Percentiles rank a stretch among this genome's conserved stretches.
phyloP scores from a whole-genome alignment of 805 yeast species.

The Starmerella apis region DNA sequence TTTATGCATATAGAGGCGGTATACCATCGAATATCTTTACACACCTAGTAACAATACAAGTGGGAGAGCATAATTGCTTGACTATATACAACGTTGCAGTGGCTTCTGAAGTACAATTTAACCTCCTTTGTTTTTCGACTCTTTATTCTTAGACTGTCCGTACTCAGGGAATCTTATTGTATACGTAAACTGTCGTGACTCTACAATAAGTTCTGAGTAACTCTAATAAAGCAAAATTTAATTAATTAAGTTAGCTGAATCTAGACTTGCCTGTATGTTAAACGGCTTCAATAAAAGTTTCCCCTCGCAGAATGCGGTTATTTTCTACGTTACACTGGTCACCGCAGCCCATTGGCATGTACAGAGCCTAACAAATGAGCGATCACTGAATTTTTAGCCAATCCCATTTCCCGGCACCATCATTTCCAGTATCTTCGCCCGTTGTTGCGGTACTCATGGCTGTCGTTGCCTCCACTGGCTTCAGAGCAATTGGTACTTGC shows the following conservation, averaged over 20 bases:
- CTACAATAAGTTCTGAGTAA: too few relatives aligned
- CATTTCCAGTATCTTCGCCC: background rate
- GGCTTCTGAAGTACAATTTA: too few relatives aligned
- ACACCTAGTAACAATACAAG: too few relatives aligned
- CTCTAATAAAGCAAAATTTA: background rate
- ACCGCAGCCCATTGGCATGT: background rate
- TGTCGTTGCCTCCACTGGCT: slow-evolving; percentile 26
- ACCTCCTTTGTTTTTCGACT: too few relatives aligned
- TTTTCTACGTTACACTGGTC: background rate
- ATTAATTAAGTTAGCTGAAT: background rate
- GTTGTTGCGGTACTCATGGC: slow-evolving; percentile 17
- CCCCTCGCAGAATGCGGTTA: background rate
- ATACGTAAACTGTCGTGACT: too few relatives aligned
- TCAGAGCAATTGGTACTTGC: slow-evolving; percentile 25
- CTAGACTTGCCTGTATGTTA: background rate
- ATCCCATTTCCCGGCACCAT: slow-evolving; percentile 24
- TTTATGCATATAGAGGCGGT: too few relatives aligned
- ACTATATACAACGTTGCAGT: too few relatives aligned
- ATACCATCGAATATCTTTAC: too few relatives aligned
- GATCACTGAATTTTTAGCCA: slow-evolving; percentile 24
- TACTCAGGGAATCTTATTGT: too few relatives aligned
- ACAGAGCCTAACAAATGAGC: background rate
- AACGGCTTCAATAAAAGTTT: background rate
- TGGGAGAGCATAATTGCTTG: too few relatives aligned
- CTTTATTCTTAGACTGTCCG: too few relatives aligned